phyloP scores from a whole-genome alignment of 106 monocot genomes.

The Alisma plantagoaquatica region DNA sequence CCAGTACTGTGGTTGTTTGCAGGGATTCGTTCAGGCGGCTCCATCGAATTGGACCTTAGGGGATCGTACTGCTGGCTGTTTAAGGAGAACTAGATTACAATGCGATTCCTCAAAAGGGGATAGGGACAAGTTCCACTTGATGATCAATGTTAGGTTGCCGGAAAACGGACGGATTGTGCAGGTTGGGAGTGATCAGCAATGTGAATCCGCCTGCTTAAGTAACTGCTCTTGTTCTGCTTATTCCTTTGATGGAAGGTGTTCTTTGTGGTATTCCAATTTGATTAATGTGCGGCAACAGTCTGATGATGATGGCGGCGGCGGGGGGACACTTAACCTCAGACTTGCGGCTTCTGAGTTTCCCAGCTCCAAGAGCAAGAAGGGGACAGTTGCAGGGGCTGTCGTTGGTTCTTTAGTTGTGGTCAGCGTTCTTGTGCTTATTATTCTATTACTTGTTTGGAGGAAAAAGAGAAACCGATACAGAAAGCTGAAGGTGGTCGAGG shows the following conservation, averaged over 20 bases:
- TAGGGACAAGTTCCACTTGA: conserved; percentile 21
- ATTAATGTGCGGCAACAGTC: conserved; percentile 22
- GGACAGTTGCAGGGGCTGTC: not conserved
- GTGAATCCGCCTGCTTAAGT: conserved; percentile 24
- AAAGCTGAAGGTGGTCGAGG: conserved; percentile 1
- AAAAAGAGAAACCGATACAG: conserved; percentile 8
- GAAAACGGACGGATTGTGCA: not conserved
- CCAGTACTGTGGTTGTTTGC: conserved; percentile 24
- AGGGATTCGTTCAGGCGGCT: conserved; percentile 22
- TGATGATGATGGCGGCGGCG: not conserved
- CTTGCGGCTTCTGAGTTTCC: conserved; percentile 21
- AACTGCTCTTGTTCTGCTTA: conserved; percentile 44
- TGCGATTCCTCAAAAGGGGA: conserved; percentile 4
- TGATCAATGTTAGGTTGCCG: conserved; percentile 17
- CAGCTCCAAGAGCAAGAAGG: conserved; percentile 1
- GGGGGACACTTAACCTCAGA: conserved; percentile 10
- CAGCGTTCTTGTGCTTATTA: not conserved
- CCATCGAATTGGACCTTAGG: conserved; percentile 27
- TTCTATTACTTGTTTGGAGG: not conserved
- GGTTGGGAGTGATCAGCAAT: conserved; percentile 9
- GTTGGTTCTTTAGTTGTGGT: not conserved
- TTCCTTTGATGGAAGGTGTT: conserved; percentile 17
- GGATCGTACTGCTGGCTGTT: conserved; percentile 26
- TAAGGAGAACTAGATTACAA: conserved; percentile 16
- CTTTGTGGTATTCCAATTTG: conserved; percentile 21